Evolutionary conservation across 2,329 filamentous ascomycete genomes (phyloP).

Genomic region (Trichoderma atroviride): DNA sequence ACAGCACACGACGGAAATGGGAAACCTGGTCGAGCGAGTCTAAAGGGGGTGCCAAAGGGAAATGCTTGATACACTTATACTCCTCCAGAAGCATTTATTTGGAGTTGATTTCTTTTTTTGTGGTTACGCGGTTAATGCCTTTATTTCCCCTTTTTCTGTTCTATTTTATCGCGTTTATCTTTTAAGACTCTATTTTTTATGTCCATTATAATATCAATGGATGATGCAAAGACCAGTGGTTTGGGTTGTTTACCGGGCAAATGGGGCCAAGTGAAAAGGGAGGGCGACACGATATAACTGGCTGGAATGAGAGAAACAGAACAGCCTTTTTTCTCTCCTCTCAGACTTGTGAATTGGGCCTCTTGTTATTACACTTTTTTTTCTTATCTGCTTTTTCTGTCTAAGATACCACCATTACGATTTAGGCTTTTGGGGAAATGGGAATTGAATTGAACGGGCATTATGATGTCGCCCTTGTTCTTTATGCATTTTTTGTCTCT

Average conservation of each 20-base stretch:
- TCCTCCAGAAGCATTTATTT: conserved; percentile 29
- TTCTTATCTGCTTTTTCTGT: not conserved
- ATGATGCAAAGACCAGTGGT: conserved; percentile 8
- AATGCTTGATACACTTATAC: conserved; percentile 6
- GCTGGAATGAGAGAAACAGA: conserved; percentile 17
- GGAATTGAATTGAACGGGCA: conserved; percentile 22
- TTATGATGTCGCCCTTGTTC: conserved; percentile 11
- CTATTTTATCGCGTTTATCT: not conserved
- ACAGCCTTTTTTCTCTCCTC: not conserved
- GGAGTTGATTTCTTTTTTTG: conserved; percentile 21
- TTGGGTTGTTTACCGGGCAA: not conserved
- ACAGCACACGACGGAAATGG: conserved; percentile 6
- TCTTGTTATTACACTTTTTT: not conserved
- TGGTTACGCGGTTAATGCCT: not conserved
- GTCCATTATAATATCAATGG: conserved; percentile 19
- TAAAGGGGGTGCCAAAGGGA: not conserved
- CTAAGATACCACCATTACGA: conserved; percentile 19
- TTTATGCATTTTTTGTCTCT: not conserved
- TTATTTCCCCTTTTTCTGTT: not conserved
- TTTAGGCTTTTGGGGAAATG: conserved; percentile 4
- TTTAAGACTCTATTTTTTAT: not conserved
- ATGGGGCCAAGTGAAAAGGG: not conserved
- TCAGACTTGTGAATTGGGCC: not conserved
- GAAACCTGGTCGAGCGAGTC: not conserved
- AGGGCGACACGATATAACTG: not conserved